Base-by-base conservation (phyloP, 1,284 basidiomycete genomes). In the Phylloboletellus chloephorus region DNA sequence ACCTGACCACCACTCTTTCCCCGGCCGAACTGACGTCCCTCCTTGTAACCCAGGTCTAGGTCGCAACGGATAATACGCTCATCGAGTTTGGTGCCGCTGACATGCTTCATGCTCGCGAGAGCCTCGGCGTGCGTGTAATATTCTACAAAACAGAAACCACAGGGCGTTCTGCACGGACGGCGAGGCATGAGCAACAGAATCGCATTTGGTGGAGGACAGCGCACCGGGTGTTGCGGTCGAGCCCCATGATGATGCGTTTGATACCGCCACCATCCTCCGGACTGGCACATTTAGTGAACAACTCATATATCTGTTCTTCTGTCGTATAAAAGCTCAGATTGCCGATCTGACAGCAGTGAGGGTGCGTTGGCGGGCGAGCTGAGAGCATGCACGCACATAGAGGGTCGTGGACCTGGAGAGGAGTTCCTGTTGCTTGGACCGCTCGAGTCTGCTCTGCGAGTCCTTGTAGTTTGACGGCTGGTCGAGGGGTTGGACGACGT, bases 121-220 rank as follows among this genome's bases (percentile, higher is more conserved):
- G 96, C 96, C 64, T 98, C 95, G 5, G 82, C 75, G 58, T 98
- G 93, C 7, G 90, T 91, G 65, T 98, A 98, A 65, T 92, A 99
- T 63, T 99, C 96, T 44, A 99, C 96, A 58, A 99, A 99, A 55
- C 95, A 97, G 65, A 99, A 99, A 1, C 96, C 96, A 61, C 96
- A 99, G 0, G 96, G 96, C 35, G 96, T 98, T 56, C 91, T 95
- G 57, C 24, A 48, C 19, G 33, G 39, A 31, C 37, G 25, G 34
- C 5, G 31, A 16, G 7, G 17, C 32, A 35, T 53, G 22, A 46
- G 33, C 39, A 19, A 24, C 34, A 31, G 3, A 22, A 36, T 22
- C 13, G 15, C 29, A 32, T 47, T 20, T 12, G 36, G 34, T 31
- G 16, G 32, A 43, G 28, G 31, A 12, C 31, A 31, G 57, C 74